Evolutionary conservation across 2,329 filamentous ascomycete species (phyloP).

Genomic region (Cladophialophora immunda): DNA sequence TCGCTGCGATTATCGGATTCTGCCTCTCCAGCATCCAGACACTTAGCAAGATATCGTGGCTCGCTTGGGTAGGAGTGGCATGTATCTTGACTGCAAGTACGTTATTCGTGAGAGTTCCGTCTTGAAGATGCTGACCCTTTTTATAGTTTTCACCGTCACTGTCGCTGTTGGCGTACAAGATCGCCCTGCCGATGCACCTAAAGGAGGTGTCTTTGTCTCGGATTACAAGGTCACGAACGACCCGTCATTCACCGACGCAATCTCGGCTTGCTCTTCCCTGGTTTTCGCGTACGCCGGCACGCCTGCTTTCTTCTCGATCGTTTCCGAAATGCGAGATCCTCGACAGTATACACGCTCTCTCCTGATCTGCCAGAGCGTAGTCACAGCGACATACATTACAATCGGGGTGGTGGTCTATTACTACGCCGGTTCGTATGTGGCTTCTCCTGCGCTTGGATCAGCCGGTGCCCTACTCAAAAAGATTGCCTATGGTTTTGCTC

Average conservation of each 20-base stretch:
- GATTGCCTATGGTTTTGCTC: slow-evolving; percentile 47
- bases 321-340: slow-evolving; percentile 48
- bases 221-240: slow-evolving; percentile 42
- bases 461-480: slow-evolving; percentile 44
- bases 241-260: slow-evolving; percentile 47
- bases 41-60: slow-evolving; percentile 68
- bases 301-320: slow-evolving; percentile 49
- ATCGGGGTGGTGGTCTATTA: slow-evolving; percentile 47
- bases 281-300: slow-evolving; percentile 56
- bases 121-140: slow-evolving; percentile 36
- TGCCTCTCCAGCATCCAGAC: slow-evolving; percentile 64
- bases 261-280: slow-evolving; percentile 48
- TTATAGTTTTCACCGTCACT: slow-evolving; percentile 65
- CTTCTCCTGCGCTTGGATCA: slow-evolving; percentile 47
- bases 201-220: slow-evolving; percentile 41
- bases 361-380: slow-evolving; percentile 47
- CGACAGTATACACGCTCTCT: slow-evolving; percentile 49
- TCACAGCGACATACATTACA: slow-evolving; percentile 47
- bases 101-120: not conserved
- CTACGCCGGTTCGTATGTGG: slow-evolving; percentile 46
- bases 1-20: slow-evolving; percentile 62
- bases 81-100: slow-evolving; percentile 62
- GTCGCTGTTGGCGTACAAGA: slow-evolving; percentile 46
- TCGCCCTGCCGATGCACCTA: slow-evolving; percentile 47
- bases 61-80: slow-evolving; percentile 68